Evolutionary conservation across 371 early-diverging fungal species (phyloP).

Genomic region (Syncephalastrum monosporum): DNA sequence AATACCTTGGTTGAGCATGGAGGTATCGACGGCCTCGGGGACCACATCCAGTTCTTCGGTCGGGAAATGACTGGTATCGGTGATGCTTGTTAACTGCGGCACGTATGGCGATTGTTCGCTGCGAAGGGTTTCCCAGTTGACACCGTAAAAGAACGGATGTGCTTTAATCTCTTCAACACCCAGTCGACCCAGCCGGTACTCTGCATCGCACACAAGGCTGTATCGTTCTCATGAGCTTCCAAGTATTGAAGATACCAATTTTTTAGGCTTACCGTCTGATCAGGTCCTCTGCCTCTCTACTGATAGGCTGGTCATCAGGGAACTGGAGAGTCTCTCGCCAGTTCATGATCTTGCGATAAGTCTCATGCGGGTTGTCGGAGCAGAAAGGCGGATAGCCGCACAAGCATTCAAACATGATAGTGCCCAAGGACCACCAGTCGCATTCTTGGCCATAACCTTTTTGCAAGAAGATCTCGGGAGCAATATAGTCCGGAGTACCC

Average conservation of each 20-base stretch:
- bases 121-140: slow-evolving; percentile 92
- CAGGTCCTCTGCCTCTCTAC: slow-evolving; percentile 89
- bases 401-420: slow-evolving; percentile 97
- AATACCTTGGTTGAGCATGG: slow-evolving; percentile 18
- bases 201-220: slow-evolving; percentile 85
- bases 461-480: slow-evolving; percentile 93
- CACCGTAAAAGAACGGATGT: slow-evolving; percentile 95
- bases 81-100: slow-evolving; percentile 91
- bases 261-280: slow-evolving; percentile 62
- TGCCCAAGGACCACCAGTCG: slow-evolving; percentile 99
- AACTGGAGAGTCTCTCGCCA: slow-evolving; percentile 90
- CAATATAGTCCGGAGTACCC: slow-evolving; percentile 98
- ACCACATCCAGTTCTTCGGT: slow-evolving; percentile 88
- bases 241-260: background rate
- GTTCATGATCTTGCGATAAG: slow-evolving; percentile 95
- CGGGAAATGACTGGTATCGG: slow-evolving; percentile 97
- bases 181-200: slow-evolving; percentile 77
- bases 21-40: slow-evolving; percentile 50
- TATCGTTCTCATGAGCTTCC: background rate
- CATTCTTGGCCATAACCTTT: slow-evolving; percentile 96
- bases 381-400: slow-evolving; percentile 98
- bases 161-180: slow-evolving; percentile 85
- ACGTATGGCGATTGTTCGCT: slow-evolving; percentile 88
- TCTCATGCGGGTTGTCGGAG: slow-evolving; percentile 93
- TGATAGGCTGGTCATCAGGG: slow-evolving; percentile 92